Base-by-base conservation (phyloP, 1,284 basidiomycete species). In the Sanghuangporus sanghuang region DNA sequence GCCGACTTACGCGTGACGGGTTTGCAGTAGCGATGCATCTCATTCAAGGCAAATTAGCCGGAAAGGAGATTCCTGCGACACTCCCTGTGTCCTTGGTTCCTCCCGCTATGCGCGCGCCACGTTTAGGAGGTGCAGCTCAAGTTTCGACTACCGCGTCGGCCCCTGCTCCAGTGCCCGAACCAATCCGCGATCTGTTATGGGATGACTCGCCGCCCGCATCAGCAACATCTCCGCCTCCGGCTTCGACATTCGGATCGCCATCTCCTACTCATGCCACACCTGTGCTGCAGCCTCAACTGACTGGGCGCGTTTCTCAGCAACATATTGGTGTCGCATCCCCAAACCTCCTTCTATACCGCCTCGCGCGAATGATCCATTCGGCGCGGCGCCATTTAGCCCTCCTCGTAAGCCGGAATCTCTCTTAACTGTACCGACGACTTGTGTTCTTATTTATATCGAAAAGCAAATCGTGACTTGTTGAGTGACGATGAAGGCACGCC, bases 11-110 rank as follows among this genome's bases (percentile, higher is more conserved):
- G 23, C 85, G 89, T 60, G 96, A 98, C 65, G 94, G 96, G 35
- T 99, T 99, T 74, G 96, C 97, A 2, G 90, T 99, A 49, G 97
- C 96, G 2, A 90, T 98, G 89, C 86, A 96, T 75, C 83, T 99
- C 55, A 98, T 99, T 72, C 93, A 95, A 74, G 84, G 84, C 69
- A 95, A 90, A 73, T 78, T 98, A 1, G 82, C 85, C 1, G 96
- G 96, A n/a, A 87, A 86, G 67, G 88, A 92, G 1, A 75, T 96
- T 27, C 97, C 97, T 0, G 66, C 79, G 0, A 75, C 78, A 27
- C 80, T 99, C 16, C 94, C 95, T 0, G 72, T 74, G 27, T 84
- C 85, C 42, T 80, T 99, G 50, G 75, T 98, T 9, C 96, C 97
- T 4, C 95, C 95, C 0, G 85, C 87, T 2, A 81, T 89, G 80